phyloP scores from a whole-genome alignment of 768 basidiomycete genomes.

The Russula foetens region DNA sequence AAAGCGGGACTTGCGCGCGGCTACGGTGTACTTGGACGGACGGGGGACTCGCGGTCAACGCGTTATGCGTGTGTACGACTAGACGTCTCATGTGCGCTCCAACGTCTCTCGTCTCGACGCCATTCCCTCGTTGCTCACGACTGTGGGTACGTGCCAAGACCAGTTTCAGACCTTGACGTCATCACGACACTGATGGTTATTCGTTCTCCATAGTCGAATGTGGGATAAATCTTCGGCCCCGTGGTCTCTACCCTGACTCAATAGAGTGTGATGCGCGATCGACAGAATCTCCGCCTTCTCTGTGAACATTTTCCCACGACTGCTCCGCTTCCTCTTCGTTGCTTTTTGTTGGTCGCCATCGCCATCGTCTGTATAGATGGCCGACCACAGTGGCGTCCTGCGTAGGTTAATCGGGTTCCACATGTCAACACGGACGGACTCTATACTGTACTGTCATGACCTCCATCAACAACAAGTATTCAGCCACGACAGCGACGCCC shows the following conservation, averaged over 20 bases:
- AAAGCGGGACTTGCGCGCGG: too few species aligned
- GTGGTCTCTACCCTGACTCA: too few species aligned
- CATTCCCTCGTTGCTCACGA: neutral
- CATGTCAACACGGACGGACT: neutral
- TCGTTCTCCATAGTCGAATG: too few species aligned
- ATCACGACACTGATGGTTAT: too few species aligned
- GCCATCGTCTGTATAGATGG: too few species aligned
- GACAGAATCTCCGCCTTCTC: constrained; percentile 34
- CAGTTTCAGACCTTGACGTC: too few species aligned
- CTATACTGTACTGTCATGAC: too few species aligned
- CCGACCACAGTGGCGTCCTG: neutral
- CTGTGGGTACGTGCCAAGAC: neutral
- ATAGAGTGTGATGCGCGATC: too few species aligned
- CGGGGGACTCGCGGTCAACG: constrained; percentile 53
- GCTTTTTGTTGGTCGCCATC: neutral
- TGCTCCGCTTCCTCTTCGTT: neutral
- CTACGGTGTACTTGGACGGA: constrained; percentile 64
- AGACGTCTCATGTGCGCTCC: constrained; percentile 48
- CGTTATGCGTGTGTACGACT: constrained; percentile 57
- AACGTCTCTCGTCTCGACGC: neutral
- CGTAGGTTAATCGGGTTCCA: neutral
- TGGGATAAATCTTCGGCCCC: too few species aligned
- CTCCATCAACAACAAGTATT: too few species aligned
- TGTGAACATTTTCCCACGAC: neutral
- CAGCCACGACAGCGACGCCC: too few species aligned